These are phyloP conservation scores for Phanerochaete sordida DNA, from an alignment of 768 basidiomycete species.

Conservation along the genomic window DNA sequence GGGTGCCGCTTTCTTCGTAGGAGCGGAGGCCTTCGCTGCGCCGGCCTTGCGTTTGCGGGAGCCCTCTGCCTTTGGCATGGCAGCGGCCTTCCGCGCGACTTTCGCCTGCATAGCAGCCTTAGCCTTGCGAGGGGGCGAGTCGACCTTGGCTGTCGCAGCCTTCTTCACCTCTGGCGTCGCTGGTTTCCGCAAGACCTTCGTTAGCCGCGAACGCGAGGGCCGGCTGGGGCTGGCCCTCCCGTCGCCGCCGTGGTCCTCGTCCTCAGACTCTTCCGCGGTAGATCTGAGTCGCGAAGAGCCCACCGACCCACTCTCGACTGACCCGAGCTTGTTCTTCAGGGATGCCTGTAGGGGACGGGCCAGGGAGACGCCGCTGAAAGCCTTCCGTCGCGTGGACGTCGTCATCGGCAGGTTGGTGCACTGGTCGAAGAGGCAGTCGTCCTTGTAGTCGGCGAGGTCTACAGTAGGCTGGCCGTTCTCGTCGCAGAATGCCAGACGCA, in stretches of 20 bases:
- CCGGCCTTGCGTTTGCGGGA: too few relatives aligned
- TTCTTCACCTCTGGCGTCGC: neutral
- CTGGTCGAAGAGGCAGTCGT: neutral
- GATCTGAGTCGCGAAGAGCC: neutral
- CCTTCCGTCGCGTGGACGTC: neutral
- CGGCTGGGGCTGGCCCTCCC: neutral
- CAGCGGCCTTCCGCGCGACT: neutral
- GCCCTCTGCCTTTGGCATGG: too few relatives aligned
- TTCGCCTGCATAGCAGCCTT: neutral
- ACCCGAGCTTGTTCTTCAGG: neutral
- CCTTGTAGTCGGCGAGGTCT: neutral
- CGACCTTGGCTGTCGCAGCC: neutral
- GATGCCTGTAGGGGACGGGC: neutral
- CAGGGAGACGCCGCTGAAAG: neutral
- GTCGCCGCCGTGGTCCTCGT: neutral
- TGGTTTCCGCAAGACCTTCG: neutral
- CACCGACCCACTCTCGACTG: too few relatives aligned
- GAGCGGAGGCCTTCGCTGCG: too few relatives aligned
- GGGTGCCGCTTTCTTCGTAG: neutral
- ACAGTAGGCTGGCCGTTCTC: neutral
- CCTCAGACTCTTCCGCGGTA: neutral
- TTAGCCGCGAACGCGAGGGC: neutral
- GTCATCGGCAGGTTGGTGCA: neutral
- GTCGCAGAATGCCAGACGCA: neutral
- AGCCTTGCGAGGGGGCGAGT: neutral